Percentiles rank a stretch among this genome's conserved stretches.
Conservation (phyloP, 2,329 filamentous ascomycete genomes). For the Arthrobotrys sphaeroides region DNA sequence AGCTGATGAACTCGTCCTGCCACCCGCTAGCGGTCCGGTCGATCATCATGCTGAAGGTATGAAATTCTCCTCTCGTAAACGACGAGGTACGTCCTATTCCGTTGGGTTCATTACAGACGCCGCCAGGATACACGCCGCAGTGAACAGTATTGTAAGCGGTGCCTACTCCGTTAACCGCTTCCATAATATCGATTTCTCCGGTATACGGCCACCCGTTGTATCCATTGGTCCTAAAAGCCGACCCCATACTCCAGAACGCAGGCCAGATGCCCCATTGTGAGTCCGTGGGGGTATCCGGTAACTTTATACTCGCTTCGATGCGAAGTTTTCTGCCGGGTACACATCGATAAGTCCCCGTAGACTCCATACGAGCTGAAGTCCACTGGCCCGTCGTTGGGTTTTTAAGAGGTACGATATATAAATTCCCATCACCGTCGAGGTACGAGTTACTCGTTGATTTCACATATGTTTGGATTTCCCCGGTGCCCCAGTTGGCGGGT, state of each 20-base stretch:
- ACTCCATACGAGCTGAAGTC: slow-evolving; percentile 65
- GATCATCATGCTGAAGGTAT: slow-evolving; percentile 60
- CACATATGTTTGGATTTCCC: slow-evolving; percentile 65
- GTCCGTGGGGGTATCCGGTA: slow-evolving; percentile 52
- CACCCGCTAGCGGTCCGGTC: slow-evolving; percentile 59
- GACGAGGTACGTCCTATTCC: slow-evolving; percentile 58
- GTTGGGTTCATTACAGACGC: slow-evolving; percentile 63
- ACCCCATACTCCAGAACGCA: slow-evolving; percentile 65
- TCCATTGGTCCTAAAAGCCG: slow-evolving; percentile 60
- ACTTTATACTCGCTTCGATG: slow-evolving; percentile 62
- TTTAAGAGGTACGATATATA: slow-evolving; percentile 61
- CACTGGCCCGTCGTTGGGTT: slow-evolving; percentile 59
- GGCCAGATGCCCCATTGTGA: slow-evolving; percentile 61
- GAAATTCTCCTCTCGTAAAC: slow-evolving; percentile 59
- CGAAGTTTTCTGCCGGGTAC: slow-evolving; percentile 60
- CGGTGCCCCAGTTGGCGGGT: slow-evolving; percentile 65
- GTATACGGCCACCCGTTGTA: slow-evolving; percentile 63
- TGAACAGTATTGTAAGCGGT: slow-evolving; percentile 62
- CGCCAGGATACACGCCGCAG: slow-evolving; percentile 62
- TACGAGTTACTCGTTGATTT: slow-evolving; percentile 61
- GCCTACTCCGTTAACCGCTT: slow-evolving; percentile 62
- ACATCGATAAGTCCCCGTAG: slow-evolving; percentile 60
- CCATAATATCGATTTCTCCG: slow-evolving; percentile 65
- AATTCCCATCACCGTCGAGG: slow-evolving; percentile 60
- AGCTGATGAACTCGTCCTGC: slow-evolving; percentile 60